phyloP scores from a whole-genome alignment of 352 stramenopile genomes.

The Phytophthora ramorum region DNA sequence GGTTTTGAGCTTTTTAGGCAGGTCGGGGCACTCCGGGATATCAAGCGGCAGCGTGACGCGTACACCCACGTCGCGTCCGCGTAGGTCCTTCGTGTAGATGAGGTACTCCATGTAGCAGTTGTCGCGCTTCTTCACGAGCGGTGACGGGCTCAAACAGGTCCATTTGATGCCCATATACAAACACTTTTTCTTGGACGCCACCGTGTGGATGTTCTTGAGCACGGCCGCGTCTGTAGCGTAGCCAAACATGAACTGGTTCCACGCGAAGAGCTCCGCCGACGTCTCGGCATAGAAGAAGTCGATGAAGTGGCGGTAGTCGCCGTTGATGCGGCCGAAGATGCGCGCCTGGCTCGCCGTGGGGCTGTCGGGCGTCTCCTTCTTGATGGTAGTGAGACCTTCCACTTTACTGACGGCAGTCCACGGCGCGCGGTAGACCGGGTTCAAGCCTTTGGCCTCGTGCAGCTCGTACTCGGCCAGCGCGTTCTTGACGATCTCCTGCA shows the following conservation, averaged over 20 bases:
- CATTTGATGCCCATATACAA: slow-evolving; percentile 89
- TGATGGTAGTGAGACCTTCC: slow-evolving; percentile 49
- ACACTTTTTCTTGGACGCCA: slow-evolving; percentile 42
- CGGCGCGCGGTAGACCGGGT: slow-evolving; percentile 39
- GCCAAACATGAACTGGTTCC: slow-evolving; percentile 78
- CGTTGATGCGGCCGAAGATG: slow-evolving; percentile 67
- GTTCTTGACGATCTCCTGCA: slow-evolving; percentile 49
- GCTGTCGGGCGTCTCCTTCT: slow-evolving; percentile 37
- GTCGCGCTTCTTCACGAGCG: slow-evolving; percentile 75
- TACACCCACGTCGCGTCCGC: slow-evolving; percentile 67
- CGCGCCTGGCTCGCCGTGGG: slow-evolving; percentile 40
- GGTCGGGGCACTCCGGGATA: slow-evolving; percentile 63
- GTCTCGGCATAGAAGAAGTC: slow-evolving; percentile 81
- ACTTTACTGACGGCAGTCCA: slow-evolving; percentile 44
- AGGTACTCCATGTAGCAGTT: slow-evolving; percentile 84
- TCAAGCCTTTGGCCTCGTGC: slow-evolving; percentile 43
- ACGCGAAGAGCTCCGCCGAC: slow-evolving; percentile 69
- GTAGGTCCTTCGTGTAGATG: slow-evolving; percentile 66
- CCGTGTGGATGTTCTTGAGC: slow-evolving; percentile 74
- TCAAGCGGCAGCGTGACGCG: slow-evolving; percentile 72
- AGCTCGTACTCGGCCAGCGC: slow-evolving; percentile 49
- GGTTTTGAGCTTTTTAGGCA: slow-evolving; percentile 58
- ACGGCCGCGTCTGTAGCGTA: slow-evolving; percentile 70
- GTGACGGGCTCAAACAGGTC: slow-evolving; percentile 64
- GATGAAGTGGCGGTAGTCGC: slow-evolving; percentile 72